phyloP scores from a whole-genome alignment of 495 filamentous ascomycete species.

The Talaromyces stipitatus region DNA sequence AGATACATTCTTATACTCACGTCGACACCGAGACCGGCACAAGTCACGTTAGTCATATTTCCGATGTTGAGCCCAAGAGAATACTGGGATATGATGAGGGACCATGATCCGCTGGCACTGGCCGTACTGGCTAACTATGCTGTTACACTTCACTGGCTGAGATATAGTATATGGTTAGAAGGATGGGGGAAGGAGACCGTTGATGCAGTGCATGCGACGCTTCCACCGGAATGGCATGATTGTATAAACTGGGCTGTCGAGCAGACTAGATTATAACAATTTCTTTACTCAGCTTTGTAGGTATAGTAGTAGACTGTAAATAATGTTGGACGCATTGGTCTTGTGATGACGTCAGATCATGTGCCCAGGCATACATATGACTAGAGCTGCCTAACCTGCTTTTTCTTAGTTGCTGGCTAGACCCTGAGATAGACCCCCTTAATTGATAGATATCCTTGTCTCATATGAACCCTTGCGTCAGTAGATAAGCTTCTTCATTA shows the following conservation, averaged over 20 bases:
- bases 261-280: neutral
- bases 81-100: conserved; percentile 44
- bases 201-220: neutral
- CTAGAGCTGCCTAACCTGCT: neutral
- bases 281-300: neutral
- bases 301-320: too few species aligned
- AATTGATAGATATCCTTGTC: neutral
- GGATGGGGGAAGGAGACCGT: conserved; percentile 28
- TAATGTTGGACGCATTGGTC: too few species aligned
- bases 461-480: neutral
- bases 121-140: conserved; percentile 42
- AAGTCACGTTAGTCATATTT: neutral
- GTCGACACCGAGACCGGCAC: neutral
- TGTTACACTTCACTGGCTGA: conserved; percentile 31
- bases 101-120: conserved; percentile 47
- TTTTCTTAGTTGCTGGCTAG: neutral
- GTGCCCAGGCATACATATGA: neutral
- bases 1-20: neutral
- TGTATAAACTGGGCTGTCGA: conserved; percentile 3
- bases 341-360: neutral
- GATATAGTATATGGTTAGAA: conserved; percentile 39
- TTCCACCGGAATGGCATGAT: conserved; percentile 3
- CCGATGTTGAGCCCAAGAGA: conserved; percentile 16
- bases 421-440: too few species aligned
- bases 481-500: too few species aligned